Conservation (phyloP, 371 early-diverging fungal species). For the Mucor irregularis region DNA sequence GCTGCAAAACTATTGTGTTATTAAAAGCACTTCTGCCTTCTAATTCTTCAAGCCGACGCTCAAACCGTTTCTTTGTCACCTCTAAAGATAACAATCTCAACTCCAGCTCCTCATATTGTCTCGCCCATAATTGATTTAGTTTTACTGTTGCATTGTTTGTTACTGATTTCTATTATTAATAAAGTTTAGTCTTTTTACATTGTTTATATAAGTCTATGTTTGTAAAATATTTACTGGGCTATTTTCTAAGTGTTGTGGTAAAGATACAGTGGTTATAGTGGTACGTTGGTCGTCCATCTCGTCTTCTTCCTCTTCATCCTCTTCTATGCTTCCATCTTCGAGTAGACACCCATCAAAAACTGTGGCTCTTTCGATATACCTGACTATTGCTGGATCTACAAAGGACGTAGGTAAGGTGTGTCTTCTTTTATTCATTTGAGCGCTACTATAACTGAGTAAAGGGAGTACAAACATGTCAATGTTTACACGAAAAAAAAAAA, state of each 20-base stretch:
- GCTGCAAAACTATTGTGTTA: not conserved
- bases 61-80: constrained; percentile 17
- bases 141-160: no score
- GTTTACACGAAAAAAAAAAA: no score
- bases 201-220: no score
- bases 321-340: constrained; percentile 24
- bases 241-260: not conserved
- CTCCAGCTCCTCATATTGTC: constrained; percentile 8
- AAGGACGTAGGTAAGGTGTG: constrained; percentile 26
- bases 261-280: not conserved
- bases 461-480: not conserved
- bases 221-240: no score
- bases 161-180: no score
- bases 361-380: constrained; percentile 20
- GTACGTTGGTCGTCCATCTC: constrained; percentile 1
- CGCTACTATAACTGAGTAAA: not conserved
- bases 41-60: constrained; percentile 13
- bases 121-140: constrained; percentile 17
- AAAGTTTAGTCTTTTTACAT: no score
- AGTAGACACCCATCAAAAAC: no score
- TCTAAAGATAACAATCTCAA: constrained; percentile 12
- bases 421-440: constrained; percentile 2
- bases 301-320: not conserved
- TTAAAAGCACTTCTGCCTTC: constrained; percentile 1
- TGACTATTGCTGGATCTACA: constrained; percentile 35